phyloP scores from a whole-genome alignment of 2,329 filamentous ascomycete genomes.

The Colletotrichum tropicicola region DNA sequence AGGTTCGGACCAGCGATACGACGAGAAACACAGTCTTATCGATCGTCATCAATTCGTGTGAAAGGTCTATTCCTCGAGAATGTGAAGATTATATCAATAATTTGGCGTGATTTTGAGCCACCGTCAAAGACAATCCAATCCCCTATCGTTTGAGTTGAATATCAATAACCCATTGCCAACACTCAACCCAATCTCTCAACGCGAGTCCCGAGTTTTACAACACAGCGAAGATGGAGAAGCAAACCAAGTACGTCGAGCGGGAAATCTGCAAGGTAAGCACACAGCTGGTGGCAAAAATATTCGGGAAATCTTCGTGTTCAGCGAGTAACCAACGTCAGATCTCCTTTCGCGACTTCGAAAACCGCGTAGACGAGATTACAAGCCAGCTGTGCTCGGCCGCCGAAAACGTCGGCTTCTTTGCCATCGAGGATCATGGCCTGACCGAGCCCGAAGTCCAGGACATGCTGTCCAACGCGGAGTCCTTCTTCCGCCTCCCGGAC shows the following conservation, averaged over 20 bases:
- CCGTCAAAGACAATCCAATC: too few species aligned
- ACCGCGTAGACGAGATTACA: constrained; percentile 62
- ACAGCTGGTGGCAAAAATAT: neutral
- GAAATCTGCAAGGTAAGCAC: constrained; percentile 1
- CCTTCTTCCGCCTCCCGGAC: constrained; percentile 64
- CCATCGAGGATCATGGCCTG: constrained; percentile 64
- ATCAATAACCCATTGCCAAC: too few species aligned
- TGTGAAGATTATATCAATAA: too few species aligned
- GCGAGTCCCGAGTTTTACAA: neutral
- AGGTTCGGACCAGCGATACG: neutral
- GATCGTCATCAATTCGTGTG: too few species aligned
- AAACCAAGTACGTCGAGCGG: constrained; percentile 18
- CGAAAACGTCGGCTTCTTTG: constrained; percentile 70
- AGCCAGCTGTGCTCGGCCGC: constrained; percentile 60
- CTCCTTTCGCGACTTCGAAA: constrained; percentile 61
- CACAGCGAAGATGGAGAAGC: neutral
- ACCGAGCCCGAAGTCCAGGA: constrained; percentile 54
- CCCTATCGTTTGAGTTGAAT: too few species aligned
- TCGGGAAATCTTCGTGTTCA: neutral
- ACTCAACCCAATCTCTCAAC: too few species aligned
- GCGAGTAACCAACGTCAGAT: constrained; percentile 43
- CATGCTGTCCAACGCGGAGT: constrained; percentile 59
- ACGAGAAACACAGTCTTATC: neutral
- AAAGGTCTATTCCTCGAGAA: too few species aligned
- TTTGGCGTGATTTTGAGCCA: too few species aligned